Evolutionary conservation across 2,329 filamentous ascomycete species (phyloP), one percentile per base, ranked within the genome.

Genomic region (Uncinocarpus reesii): DNA sequence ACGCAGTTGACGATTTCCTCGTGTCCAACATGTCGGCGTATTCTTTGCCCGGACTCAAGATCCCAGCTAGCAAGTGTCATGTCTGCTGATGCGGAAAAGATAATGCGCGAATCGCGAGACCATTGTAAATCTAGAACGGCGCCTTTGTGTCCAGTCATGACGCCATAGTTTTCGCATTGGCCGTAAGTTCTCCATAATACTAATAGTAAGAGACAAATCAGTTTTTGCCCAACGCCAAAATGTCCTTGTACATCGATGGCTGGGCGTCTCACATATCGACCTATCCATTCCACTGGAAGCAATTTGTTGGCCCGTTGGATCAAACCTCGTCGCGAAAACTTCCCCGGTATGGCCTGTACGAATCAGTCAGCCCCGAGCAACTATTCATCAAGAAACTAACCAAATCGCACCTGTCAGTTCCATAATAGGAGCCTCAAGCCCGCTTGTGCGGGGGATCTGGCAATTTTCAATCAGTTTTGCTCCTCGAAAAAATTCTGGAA

Each of bases 271-370:
- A 93, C 86, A 74, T 58, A 98, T 92, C 50, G 81, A 86, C 58
- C 89, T 79, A 63, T 98, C 92, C 86, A 95, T 95, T 10, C 87
- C 92, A 7, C 87, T 90, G 1, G 92, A 96, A 35, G 92, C 92
- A 58, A 96, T 92, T 55, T 87, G 75, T 54, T 88, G 83, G 36
- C 89, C 90, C 1, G 84, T 84, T 2, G 86, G 84, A 62, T 95
- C 87, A 62, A 98, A 98, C 62, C 86, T 83, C 42, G 86, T 84
- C 20, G 86, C 77, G 62, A 96, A 96, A 41, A 98, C 79, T 70
- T 98, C 92, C 16, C 86, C 88, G 26, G 74, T 73, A 56, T 83
- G 79, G 21, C 79, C 78, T 74, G 50, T 31, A 20, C 10, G 18
- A 26, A 36, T 11, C 50, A 18, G 23, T 45, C 46, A 54, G 42